Conservation (phyloP, 2,329 filamentous ascomycete species). For the Colletotrichum siamense region DNA sequence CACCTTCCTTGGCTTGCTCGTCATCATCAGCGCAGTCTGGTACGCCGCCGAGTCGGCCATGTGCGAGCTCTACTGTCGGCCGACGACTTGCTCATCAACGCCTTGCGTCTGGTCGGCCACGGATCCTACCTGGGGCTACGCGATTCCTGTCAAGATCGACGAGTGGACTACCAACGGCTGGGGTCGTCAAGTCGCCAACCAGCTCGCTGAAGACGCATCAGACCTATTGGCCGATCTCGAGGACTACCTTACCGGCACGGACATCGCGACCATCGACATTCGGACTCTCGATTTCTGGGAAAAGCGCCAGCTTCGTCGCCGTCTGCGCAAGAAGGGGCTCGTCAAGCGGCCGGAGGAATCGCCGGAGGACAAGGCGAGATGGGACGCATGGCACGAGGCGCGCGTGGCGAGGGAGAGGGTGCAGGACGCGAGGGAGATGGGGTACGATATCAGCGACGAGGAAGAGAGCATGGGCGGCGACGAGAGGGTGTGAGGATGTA, state of each 20-base stretch:
- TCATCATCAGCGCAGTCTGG: conserved; percentile 56
- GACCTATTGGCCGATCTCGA: conserved; percentile 54
- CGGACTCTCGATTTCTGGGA: conserved; percentile 50
- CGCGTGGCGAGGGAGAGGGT: conserved; percentile 45
- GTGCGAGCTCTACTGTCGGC: conserved; percentile 60
- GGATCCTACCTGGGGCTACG: conserved; percentile 65
- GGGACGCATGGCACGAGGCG: conserved; percentile 49
- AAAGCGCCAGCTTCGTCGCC: conserved; percentile 53
- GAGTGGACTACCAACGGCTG: conserved; percentile 63
- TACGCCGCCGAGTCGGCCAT: conserved; percentile 57
- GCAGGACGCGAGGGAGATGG: conserved; percentile 43
- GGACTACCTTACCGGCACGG: conserved; percentile 50
- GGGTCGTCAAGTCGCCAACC: conserved; percentile 45
- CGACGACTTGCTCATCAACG: conserved; percentile 50
- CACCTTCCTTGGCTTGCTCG: conserved; percentile 52
- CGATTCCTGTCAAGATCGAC: conserved; percentile 67
- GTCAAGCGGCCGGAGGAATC: conserved; percentile 39
- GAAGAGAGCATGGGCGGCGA: conserved; percentile 40
- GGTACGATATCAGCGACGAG: conserved; percentile 40
- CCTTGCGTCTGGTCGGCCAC: conserved; percentile 62
- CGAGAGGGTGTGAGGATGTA: conserved; percentile 27
- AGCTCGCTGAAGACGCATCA: conserved; percentile 45
- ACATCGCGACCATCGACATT: conserved; percentile 50
- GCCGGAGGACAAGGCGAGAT: conserved; percentile 46
- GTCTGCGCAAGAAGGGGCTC: conserved; percentile 54